These are phyloP conservation scores for Akanthomyces muscarius DNA, from an alignment of 2,329 filamentous ascomycete species.

Conservation along the genomic window DNA sequence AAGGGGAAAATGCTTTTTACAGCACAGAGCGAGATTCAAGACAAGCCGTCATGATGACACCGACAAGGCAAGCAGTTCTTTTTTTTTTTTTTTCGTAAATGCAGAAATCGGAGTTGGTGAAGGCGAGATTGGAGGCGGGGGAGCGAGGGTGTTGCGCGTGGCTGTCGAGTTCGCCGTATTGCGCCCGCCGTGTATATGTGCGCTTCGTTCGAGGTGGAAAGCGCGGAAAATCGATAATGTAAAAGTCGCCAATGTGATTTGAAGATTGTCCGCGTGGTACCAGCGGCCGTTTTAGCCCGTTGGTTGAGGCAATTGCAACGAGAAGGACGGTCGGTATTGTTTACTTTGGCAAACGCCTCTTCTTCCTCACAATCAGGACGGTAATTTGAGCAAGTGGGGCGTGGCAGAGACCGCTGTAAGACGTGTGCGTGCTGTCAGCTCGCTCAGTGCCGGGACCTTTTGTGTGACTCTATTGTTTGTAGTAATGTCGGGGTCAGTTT, in stretches of 20 bases:
- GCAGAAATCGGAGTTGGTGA: not conserved
- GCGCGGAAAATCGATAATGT: too few relatives aligned
- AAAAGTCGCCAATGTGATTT: too few relatives aligned
- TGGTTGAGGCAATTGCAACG: not conserved
- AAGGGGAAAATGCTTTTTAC: not conserved
- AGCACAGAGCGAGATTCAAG: not conserved
- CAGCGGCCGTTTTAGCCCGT: not conserved
- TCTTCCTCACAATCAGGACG: not conserved
- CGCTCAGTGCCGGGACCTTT: too few relatives aligned
- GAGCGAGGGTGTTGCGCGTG: not conserved
- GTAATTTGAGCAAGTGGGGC: conserved; percentile 11
- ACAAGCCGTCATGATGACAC: conserved; percentile 1
- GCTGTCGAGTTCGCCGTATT: not conserved
- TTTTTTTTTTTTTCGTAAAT: not conserved
- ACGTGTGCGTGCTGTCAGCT: not conserved
- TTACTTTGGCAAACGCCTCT: conserved; percentile 1
- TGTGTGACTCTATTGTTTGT: not conserved
- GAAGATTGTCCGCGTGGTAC: too few relatives aligned
- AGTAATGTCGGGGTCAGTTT: too few relatives aligned
- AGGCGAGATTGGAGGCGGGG: not conserved
- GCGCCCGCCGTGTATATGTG: not conserved
- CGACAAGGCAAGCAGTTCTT: not conserved
- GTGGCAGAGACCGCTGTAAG: not conserved
- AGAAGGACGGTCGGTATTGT: not conserved
- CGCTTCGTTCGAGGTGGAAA: not conserved